Evolutionary conservation across 2,329 filamentous ascomycete genomes (phyloP).

Genomic region (Mycogone perniciosa): DNA sequence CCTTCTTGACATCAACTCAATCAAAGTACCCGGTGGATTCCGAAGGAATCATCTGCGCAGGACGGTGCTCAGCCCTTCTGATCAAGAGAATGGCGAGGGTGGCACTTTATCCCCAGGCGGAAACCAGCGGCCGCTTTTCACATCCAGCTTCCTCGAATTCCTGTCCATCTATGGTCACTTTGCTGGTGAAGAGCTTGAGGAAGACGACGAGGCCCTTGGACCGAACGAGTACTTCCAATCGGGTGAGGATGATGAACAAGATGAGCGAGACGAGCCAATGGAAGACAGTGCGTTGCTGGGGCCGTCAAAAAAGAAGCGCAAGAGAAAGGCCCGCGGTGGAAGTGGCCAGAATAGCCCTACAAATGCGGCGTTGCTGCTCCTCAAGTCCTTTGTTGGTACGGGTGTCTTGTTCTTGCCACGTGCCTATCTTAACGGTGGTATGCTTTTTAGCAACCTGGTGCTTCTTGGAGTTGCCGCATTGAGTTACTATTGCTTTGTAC

Average conservation of each 20-base stretch:
- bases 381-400: slow-evolving; percentile 97
- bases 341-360: slow-evolving; percentile 71
- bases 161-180: slow-evolving; percentile 94
- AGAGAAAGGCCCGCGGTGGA: slow-evolving; percentile 66
- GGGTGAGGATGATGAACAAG: slow-evolving; percentile 58
- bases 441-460: slow-evolving; percentile 92
- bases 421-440: slow-evolving; percentile 91
- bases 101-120: slow-evolving; percentile 28
- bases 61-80: slow-evolving; percentile 56
- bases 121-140: slow-evolving; percentile 56
- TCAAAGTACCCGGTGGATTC: slow-evolving; percentile 91
- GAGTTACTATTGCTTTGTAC: slow-evolving; percentile 96
- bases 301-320: slow-evolving; percentile 64
- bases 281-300: slow-evolving; percentile 82
- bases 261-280: slow-evolving; percentile 70
- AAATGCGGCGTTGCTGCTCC: slow-evolving; percentile 74
- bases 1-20: slow-evolving; percentile 77
- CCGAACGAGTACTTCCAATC: slow-evolving; percentile 91
- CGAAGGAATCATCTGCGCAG: slow-evolving; percentile 82
- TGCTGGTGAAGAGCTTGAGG: slow-evolving; percentile 91
- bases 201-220: slow-evolving; percentile 83
- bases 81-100: slow-evolving; percentile 28
- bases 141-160: slow-evolving; percentile 93
- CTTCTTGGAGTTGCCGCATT: slow-evolving; percentile 78
- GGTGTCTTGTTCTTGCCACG: slow-evolving; percentile 89